Evolutionary conservation across 1,139 yeast species (phyloP), one percentile per base, ranked within the genome.

Genomic region (Protomyces pachydermus): DNA sequence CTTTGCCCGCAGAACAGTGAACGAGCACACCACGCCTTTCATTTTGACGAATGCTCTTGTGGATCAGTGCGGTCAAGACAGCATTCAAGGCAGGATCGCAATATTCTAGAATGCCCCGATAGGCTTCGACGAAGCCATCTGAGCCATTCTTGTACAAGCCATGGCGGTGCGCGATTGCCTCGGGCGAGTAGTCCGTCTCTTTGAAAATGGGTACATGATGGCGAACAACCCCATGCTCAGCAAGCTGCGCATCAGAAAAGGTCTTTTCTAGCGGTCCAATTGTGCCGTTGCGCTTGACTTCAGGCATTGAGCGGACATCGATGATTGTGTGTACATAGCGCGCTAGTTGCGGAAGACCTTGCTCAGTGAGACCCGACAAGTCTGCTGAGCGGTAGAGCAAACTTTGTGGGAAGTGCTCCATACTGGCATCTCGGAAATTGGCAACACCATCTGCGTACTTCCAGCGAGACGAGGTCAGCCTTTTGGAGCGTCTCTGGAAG

Each of bases 391-490:
- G 80, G 72, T 76, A 90, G 25, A 86, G 72, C 3, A 80, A 65
- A 16, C 35, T 45, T 20, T 48, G 28, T 10, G 61, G 61, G 20
- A 57, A 57, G 14, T 39, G 89, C 4, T 95, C 96, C 0, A 96
- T 96, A 9, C 46, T 20, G 66, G 85, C 73, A 71, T 89, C 96
- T 69, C 97, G 80, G 70, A 88, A 86, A 71, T 90, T 89, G 63
- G 80, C 74, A 12, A 88, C 82, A 0, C 93, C 93, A 45, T 84
- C 89, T 54, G 87, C 80, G 0, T 74, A 67, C 53, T 39, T 52
- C 48, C 48, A 42, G 3, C 48, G 48, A 5, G 48, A 20, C 8
- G 48, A 18, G 6, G 25, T 16, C 25, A 42, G 20, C 25, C 16
- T 18, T 6, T n/a, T 12, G 12, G 48, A 42, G 12, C 48, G 20